Evolutionary conservation across 2,329 filamentous ascomycete species (phyloP).

Genomic region (Aspergillus neotritici): DNA sequence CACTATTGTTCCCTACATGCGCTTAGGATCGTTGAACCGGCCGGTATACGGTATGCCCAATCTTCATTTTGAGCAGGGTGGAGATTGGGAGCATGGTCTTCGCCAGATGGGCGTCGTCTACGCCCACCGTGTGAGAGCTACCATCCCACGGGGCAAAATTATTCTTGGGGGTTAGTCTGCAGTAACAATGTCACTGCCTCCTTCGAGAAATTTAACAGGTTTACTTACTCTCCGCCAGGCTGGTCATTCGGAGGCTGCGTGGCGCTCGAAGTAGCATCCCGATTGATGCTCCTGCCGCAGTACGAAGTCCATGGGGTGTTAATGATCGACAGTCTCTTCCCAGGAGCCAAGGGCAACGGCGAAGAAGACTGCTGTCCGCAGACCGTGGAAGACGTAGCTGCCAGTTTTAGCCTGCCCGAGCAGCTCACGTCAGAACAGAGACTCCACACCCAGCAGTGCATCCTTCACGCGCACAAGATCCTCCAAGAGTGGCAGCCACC

Average conservation of each 20-base stretch:
- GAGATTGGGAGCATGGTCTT: slow-evolving; percentile 5
- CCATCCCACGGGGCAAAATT: neutral
- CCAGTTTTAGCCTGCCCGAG: neutral
- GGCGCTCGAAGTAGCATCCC: slow-evolving; percentile 6
- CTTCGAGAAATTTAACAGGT: too few species aligned
- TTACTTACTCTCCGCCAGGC: neutral
- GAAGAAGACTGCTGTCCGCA: too few species aligned
- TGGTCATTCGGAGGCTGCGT: slow-evolving; percentile 7
- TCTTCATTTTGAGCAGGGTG: neutral
- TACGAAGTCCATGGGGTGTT: slow-evolving; percentile 4
- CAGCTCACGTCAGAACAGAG: neutral
- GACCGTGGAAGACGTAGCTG: neutral
- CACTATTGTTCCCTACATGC: slow-evolving; percentile 5
- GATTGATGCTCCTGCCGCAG: slow-evolving; percentile 5
- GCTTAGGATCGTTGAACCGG: neutral
- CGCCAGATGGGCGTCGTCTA: slow-evolving; percentile 8
- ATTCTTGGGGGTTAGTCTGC: neutral
- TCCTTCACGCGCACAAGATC: slow-evolving; percentile 1
- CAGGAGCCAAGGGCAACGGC: too few species aligned
- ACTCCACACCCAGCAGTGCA: slow-evolving; percentile 1
- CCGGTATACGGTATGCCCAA: slow-evolving; percentile 7
- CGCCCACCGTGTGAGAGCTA: slow-evolving; percentile 2
- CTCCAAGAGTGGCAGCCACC: slow-evolving; percentile 3
- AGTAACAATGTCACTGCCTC: too few species aligned
- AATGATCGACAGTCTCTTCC: slow-evolving; percentile 7